Percentiles rank a stretch among this genome's conserved stretches.
phyloP scores from a whole-genome alignment of 2,329 filamentous ascomycete species.

The Trematosphaeria pertusa region DNA sequence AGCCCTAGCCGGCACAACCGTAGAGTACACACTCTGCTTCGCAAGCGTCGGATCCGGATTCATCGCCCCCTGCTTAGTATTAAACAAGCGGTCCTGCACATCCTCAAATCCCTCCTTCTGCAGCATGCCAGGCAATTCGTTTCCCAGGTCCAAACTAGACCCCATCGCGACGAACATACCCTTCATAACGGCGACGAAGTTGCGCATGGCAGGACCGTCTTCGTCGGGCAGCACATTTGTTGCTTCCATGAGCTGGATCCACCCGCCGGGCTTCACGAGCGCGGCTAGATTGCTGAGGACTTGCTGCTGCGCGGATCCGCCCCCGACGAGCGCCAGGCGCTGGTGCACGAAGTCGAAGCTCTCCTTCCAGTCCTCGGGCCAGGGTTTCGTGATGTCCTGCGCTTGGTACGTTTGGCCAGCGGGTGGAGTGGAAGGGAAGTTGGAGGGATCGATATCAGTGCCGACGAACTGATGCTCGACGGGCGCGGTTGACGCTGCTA shows the following conservation, averaged over 20 bases:
- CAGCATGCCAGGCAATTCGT: not conserved
- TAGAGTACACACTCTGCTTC: not conserved
- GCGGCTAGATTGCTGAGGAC: not conserved
- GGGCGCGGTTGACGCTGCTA: not conserved
- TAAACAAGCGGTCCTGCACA: not conserved
- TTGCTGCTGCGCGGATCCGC: not conserved
- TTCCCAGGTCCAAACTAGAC: not conserved
- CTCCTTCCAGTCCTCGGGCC: constrained; percentile 8
- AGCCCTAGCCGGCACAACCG: too few species aligned
- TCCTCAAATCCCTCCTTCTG: not conserved
- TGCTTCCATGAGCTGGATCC: constrained; percentile 12
- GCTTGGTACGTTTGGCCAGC: not conserved
- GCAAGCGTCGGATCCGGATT: not conserved
- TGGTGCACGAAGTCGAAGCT: constrained; percentile 16
- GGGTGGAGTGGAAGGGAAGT: not conserved
- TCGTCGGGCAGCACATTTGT: not conserved
- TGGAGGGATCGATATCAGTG: constrained; percentile 6
- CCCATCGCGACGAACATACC: not conserved
- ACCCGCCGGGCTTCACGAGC: constrained; percentile 8
- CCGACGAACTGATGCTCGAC: constrained; percentile 4
- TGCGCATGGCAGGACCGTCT: not conserved
- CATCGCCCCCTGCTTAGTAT: not conserved
- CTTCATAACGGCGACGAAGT: not conserved
- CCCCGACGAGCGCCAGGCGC: constrained; percentile 8
- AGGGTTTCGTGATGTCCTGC: constrained; percentile 13